phyloP scores from a whole-genome alignment of 2,329 filamentous ascomycete species.

The Colletotrichum chlorophyti region DNA sequence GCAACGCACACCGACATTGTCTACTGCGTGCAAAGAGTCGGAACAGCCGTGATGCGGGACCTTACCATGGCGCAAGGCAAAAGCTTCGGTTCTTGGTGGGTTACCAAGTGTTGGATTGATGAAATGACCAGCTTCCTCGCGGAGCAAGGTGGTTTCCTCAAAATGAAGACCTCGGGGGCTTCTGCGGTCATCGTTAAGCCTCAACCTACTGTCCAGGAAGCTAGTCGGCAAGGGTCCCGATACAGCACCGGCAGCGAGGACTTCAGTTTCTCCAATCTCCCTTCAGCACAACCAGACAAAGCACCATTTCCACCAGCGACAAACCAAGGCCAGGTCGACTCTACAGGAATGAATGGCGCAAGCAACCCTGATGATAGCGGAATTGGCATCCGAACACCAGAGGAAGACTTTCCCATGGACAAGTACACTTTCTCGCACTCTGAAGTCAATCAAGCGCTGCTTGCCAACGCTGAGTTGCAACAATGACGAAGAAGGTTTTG shows the following conservation, averaged over 20 bases:
- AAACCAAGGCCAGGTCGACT: conserved; percentile 51
- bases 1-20: conserved; percentile 76
- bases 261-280: conserved; percentile 49
- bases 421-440: conserved; percentile 58
- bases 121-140: conserved; percentile 93
- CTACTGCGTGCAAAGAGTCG: conserved; percentile 77
- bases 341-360: conserved; percentile 49
- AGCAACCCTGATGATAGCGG: conserved; percentile 70
- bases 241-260: conserved; percentile 55
- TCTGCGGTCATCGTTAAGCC: conserved; percentile 38
- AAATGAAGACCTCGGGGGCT: conserved; percentile 52
- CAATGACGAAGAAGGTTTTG: conserved; percentile 20
- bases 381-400: conserved; percentile 73
- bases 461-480: conserved; percentile 38
- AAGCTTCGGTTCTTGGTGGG: conserved; percentile 92
- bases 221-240: conserved; percentile 43
- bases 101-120: conserved; percentile 93
- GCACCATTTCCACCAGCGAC: conserved; percentile 57
- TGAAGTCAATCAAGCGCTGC: conserved; percentile 42
- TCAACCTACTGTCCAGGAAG: conserved; percentile 44
- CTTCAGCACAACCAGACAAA: conserved; percentile 55
- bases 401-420: conserved; percentile 68
- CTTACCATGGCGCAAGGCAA: conserved; percentile 79
- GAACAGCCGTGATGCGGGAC: conserved; percentile 80
- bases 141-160: conserved; percentile 88